These are phyloP conservation scores for Bolboschoenus planiculmis DNA, from an alignment of 176 grass and related monocot genomes.

Conservation along the genomic window DNA sequence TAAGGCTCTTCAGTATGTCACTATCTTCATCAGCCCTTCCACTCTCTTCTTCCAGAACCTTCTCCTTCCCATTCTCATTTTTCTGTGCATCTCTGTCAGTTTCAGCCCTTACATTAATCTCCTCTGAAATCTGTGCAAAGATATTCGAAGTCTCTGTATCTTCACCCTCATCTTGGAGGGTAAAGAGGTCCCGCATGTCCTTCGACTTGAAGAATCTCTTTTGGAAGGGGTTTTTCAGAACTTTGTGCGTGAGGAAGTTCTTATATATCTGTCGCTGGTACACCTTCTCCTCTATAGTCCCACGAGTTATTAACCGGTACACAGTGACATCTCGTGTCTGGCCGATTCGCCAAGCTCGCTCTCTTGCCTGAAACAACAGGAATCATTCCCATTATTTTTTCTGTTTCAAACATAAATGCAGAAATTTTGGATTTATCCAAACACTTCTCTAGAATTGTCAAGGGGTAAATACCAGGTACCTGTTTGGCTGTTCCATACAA, in stretches of 20 bases:
- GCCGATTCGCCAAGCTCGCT: slow-evolving; percentile 90
- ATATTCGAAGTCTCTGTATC: slow-evolving; percentile 87
- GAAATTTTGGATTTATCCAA: slow-evolving; percentile 7
- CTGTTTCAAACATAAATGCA: background rate
- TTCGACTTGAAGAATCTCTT: slow-evolving; percentile 87
- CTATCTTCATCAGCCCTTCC: slow-evolving; percentile 43
- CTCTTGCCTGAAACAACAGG: slow-evolving; percentile 55
- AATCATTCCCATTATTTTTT: slow-evolving; percentile 23
- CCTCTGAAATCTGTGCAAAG: slow-evolving; percentile 60
- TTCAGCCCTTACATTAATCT: slow-evolving; percentile 48
- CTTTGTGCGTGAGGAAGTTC: slow-evolving; percentile 92
- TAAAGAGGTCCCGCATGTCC: slow-evolving; percentile 98
- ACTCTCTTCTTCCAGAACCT: slow-evolving; percentile 15
- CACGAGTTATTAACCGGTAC: slow-evolving; percentile 84
- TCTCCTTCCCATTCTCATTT: slow-evolving; percentile 24
- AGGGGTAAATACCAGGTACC: background rate
- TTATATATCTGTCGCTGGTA: slow-evolving; percentile 95
- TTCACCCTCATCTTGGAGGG: slow-evolving; percentile 42
- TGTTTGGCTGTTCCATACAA: background rate
- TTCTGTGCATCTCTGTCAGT: slow-evolving; percentile 20
- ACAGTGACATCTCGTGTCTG: slow-evolving; percentile 80
- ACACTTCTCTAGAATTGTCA: background rate
- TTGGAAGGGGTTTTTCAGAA: slow-evolving; percentile 85
- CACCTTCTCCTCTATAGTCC: slow-evolving; percentile 94
- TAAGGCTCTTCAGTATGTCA: slow-evolving; percentile 65